Conservation (phyloP, 345 rosid genomes). For the Nasturtium officinale region DNA sequence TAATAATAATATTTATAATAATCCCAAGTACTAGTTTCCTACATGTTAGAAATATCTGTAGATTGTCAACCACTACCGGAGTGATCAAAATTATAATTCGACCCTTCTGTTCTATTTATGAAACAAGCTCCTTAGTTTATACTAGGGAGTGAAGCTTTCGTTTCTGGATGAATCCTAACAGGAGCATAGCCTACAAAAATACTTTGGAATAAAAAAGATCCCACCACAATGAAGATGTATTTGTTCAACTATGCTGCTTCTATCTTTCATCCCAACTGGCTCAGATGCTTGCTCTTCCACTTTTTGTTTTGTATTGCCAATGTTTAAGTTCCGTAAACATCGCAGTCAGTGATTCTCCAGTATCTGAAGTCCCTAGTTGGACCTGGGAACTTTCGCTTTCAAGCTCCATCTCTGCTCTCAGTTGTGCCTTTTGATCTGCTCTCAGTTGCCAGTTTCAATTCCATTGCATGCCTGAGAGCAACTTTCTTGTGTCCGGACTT, state of each 20-base stretch:
- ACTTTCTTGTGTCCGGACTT: slow-evolving; percentile 75
- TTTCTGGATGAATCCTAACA: slow-evolving; percentile 15
- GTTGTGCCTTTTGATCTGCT: slow-evolving; percentile 74
- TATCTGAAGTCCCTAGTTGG: slow-evolving; percentile 35
- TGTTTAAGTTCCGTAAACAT: slow-evolving; percentile 63
- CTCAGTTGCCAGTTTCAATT: slow-evolving; percentile 61
- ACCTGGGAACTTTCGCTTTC: slow-evolving; percentile 43
- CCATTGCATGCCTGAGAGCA: slow-evolving; percentile 76
- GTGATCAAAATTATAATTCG: not conserved
- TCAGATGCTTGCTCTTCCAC: slow-evolving; percentile 30
- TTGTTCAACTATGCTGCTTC: slow-evolving; percentile 50
- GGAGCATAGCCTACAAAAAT: slow-evolving; percentile 12
- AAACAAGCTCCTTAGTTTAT: slow-evolving; percentile 25
- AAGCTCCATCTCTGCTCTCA: slow-evolving; percentile 64
- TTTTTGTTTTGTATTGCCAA: slow-evolving; percentile 44
- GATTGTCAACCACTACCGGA: not conserved
- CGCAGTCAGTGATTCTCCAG: slow-evolving; percentile 51
- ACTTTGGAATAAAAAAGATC: slow-evolving; percentile 13
- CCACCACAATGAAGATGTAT: slow-evolving; percentile 29
- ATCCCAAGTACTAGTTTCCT: slow-evolving; percentile 15
- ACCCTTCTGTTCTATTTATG: slow-evolving; percentile 14
- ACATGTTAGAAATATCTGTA: not conserved
- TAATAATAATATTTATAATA: not conserved
- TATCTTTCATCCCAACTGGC: slow-evolving; percentile 40
- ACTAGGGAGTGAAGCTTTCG: slow-evolving; percentile 24